These are phyloP conservation scores for Gardenia jasminoides DNA, from an alignment of 257 asterid species.

Conservation along the genomic window DNA sequence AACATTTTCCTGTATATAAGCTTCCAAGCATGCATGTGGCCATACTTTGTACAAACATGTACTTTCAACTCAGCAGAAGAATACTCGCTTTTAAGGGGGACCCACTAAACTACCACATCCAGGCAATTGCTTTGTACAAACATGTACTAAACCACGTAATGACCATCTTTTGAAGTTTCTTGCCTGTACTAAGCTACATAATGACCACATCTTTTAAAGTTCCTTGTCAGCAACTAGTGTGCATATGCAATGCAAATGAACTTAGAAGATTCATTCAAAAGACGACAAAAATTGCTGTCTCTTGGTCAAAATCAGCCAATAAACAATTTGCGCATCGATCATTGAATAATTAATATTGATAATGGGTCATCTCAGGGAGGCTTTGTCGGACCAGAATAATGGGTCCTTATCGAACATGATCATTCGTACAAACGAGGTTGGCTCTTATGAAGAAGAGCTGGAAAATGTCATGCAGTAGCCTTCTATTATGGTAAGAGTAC, in stretches of 20 bases:
- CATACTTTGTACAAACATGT: background rate
- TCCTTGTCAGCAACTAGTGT: background rate
- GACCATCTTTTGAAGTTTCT: too few relatives aligned
- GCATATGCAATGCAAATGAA: background rate
- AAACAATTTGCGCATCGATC: background rate
- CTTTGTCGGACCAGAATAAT: background rate
- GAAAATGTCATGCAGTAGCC: background rate
- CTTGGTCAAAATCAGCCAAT: background rate
- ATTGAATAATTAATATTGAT: background rate
- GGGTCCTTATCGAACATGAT: background rate
- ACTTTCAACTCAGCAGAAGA: too few relatives aligned
- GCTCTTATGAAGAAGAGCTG: constrained; percentile 9
- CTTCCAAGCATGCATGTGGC: background rate
- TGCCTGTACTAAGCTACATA: background rate
- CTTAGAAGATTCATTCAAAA: background rate
- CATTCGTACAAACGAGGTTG: background rate
- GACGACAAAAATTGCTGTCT: background rate
- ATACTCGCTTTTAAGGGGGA: too few relatives aligned
- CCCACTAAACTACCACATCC: too few relatives aligned
- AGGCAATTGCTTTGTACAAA: too few relatives aligned
- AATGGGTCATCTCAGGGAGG: background rate
- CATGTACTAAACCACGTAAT: too few relatives aligned
- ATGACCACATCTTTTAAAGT: constrained; percentile 2
- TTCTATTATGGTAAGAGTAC: too few relatives aligned
- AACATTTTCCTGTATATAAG: constrained; percentile 1